Percentiles rank a stretch among this genome's conserved stretches.
Conservation (phyloP, 2,329 filamentous ascomycete genomes). For the Aspergillus intermedius region DNA sequence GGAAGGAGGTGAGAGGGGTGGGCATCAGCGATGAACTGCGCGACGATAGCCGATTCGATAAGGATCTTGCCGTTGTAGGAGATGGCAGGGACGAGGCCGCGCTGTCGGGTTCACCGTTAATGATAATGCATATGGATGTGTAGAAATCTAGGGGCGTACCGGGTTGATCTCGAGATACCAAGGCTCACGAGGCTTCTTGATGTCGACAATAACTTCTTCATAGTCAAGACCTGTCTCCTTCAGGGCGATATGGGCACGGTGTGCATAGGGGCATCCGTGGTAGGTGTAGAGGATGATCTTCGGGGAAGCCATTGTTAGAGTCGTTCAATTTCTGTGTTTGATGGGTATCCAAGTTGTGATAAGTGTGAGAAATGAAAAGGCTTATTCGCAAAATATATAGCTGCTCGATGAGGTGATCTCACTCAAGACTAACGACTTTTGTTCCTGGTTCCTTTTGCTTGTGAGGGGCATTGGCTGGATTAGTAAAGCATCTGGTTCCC, state of each 20-base stretch:
- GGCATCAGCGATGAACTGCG: conserved; percentile 63
- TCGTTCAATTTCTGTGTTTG: not conserved
- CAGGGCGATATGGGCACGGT: conserved; percentile 67
- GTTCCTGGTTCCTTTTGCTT: not conserved
- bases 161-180: conserved; percentile 75
- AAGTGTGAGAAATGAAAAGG: not conserved
- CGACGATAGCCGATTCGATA: conserved; percentile 66
- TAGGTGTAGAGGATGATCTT: conserved; percentile 66
- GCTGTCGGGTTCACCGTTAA: conserved; percentile 26
- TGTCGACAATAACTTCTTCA: conserved; percentile 67
- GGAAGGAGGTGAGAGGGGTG: conserved; percentile 60
- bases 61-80: conserved; percentile 64
- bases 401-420: not conserved
- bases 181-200: conserved; percentile 59
- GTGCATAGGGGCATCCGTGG: conserved; percentile 64
- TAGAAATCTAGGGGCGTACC: conserved; percentile 24
- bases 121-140: too few species aligned
- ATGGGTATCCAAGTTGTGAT: conserved; percentile 1
- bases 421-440: not conserved
- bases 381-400: not conserved
- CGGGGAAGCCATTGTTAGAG: conserved; percentile 22
- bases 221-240: conserved; percentile 60
- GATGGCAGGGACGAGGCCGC: conserved; percentile 68
- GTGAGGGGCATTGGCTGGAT: conserved; percentile 14
- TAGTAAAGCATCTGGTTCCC: conserved; percentile 14